phyloP scores from a whole-genome alignment of 306 rosid genomes.

The Pyrus communis region DNA sequence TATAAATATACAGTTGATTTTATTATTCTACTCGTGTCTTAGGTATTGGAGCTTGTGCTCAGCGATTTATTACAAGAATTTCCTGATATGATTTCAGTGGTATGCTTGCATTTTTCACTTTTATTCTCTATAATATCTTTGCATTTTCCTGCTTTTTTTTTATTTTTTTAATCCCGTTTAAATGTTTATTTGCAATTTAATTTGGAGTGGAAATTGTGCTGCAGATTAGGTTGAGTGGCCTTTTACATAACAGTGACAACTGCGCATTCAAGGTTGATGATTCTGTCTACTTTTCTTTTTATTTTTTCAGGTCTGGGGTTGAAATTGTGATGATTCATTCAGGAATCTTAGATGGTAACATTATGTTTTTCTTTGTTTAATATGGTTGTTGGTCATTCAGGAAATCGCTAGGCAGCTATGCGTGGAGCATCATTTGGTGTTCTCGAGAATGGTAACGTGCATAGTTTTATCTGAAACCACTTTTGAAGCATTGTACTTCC shows the following conservation, averaged over 20 bases:
- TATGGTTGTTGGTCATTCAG: conserved; percentile 41
- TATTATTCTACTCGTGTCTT: conserved; percentile 1
- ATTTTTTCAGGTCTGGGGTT: not conserved
- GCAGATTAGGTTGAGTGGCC: conserved; percentile 83
- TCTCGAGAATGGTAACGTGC: conserved; percentile 73
- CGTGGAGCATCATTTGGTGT: conserved; percentile 63
- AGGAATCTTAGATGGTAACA: not conserved
- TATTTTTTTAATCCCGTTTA: not conserved
- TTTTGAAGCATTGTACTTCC: conserved; percentile 3
- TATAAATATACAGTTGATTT: not conserved
- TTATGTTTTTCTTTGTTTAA: conserved; percentile 15
- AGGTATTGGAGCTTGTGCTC: conserved; percentile 81
- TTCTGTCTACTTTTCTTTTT: not conserved
- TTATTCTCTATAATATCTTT: not conserved
- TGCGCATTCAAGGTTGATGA: conserved; percentile 68
- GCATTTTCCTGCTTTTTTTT: not conserved
- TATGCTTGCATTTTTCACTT: conserved; percentile 10
- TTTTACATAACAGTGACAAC: conserved; percentile 70
- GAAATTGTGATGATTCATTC: not conserved
- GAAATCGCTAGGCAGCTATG: conserved; percentile 94
- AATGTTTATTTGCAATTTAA: not conserved
- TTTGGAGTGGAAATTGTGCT: conserved; percentile 7
- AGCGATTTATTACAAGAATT: conserved; percentile 51
- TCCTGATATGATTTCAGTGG: conserved; percentile 75
- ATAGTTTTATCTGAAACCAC: not conserved